These are phyloP conservation scores for Gyrodon lividus DNA, from an alignment of 768 basidiomycete species.

Conservation along the genomic window DNA sequence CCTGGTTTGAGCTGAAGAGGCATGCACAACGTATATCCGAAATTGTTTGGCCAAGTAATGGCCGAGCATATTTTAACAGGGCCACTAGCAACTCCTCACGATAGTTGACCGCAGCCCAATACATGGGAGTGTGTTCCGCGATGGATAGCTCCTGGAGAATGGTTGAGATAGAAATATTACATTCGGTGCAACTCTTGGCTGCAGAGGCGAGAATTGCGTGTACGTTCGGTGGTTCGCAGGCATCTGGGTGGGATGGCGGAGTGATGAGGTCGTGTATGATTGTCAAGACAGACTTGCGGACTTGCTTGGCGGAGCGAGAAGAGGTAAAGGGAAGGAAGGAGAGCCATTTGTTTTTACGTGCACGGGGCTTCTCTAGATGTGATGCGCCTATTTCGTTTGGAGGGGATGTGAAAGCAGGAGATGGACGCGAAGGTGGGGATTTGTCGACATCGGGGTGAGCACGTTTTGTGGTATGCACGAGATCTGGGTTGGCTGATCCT, in stretches of 20 bases:
- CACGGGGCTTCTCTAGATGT: background rate
- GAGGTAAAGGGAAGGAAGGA: constrained; percentile 27
- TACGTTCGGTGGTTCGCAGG: constrained; percentile 14
- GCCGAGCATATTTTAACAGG: constrained; percentile 50
- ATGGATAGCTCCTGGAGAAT: constrained; percentile 27
- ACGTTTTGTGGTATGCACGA: background rate
- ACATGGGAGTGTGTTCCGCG: constrained; percentile 28
- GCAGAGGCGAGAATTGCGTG: constrained; percentile 55
- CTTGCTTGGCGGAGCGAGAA: constrained; percentile 40
- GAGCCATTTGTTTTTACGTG: constrained; percentile 21
- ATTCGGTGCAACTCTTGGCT: constrained; percentile 52
- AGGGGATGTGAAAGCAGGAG: background rate
- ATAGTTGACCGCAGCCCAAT: constrained; percentile 37
- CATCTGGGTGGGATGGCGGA: constrained; percentile 1
- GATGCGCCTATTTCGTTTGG: background rate
- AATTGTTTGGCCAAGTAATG: constrained; percentile 41
- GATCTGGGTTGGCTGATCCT: background rate
- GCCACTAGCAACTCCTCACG: constrained; percentile 42
- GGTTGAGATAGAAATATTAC: constrained; percentile 41
- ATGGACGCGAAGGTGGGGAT: background rate
- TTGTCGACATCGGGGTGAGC: background rate
- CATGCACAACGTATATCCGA: constrained; percentile 70
- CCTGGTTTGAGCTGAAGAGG: constrained; percentile 35
- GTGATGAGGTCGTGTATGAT: constrained; percentile 53
- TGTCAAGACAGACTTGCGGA: constrained; percentile 48